These are phyloP conservation scores for Rhodotorula glutinis DNA, from an alignment of 1,284 basidiomycete genomes.

Conservation along the genomic window DNA sequence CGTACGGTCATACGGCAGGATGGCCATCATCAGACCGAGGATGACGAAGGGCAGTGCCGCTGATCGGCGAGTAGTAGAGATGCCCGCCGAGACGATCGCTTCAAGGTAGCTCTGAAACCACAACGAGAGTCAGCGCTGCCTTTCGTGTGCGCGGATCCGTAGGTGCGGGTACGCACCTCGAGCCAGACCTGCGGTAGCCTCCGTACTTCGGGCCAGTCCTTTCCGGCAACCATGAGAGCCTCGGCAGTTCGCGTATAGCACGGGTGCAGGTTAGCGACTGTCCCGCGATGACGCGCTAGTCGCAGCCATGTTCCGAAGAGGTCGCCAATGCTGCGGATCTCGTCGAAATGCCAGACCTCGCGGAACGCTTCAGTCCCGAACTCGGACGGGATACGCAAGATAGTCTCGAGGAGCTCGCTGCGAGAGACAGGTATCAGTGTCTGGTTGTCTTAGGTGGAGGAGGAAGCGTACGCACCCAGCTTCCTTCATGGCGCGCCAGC, in stretches of 20 bases:
- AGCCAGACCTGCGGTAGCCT: conserved; percentile 46
- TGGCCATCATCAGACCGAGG: conserved; percentile 44
- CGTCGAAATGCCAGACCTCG: conserved; percentile 18
- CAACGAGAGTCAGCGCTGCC: not conserved
- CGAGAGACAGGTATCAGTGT: not conserved
- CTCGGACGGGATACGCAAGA: conserved; percentile 42
- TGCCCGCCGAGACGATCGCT: conserved; percentile 35
- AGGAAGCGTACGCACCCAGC: conserved; percentile 27
- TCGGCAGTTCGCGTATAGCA: conserved; percentile 44
- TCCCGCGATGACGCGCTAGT: conserved; percentile 48
- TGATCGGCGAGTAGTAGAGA: conserved; percentile 49
- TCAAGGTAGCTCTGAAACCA: conserved; percentile 28
- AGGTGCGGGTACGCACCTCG: conserved; percentile 27
- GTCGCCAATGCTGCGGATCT: conserved; percentile 42
- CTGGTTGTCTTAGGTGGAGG: too few species aligned
- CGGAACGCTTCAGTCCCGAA: conserved; percentile 24
- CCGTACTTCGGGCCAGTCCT: conserved; percentile 39
- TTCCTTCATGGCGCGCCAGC: conserved; percentile 50
- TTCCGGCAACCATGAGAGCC: conserved; percentile 39
- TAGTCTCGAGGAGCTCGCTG: conserved; percentile 45
- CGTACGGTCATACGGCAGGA: conserved; percentile 23
- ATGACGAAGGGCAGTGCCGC: conserved; percentile 49
- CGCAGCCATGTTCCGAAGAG: conserved; percentile 48
- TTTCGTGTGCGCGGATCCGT: not conserved
- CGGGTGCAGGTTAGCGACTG: conserved; percentile 48